Evolutionary conservation across 495 filamentous ascomycete species (phyloP), one percentile per base, ranked within the genome.

Genomic region (Lichenothelia convexa): DNA sequence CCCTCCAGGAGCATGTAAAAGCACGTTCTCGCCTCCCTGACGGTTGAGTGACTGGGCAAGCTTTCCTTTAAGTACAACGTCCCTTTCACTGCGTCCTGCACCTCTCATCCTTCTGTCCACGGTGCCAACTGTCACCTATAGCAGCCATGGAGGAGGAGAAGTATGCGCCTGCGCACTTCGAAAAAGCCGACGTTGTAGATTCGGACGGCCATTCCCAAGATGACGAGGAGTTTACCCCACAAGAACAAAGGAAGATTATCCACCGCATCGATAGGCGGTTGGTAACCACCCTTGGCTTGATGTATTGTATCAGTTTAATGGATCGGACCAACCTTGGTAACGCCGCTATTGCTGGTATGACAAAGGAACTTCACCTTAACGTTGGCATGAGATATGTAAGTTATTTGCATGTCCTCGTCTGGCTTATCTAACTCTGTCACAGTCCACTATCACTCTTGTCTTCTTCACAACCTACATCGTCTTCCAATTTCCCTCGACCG

Each of bases 391-490:
- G 42, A 4, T 38, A 41, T 17, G 36, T 27, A 24, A 16, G 45
- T 41, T 11, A 21, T 26, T 15, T 21, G 44, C 36, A n/a, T n/a
- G n/a, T n/a, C n/a, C 20, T 26, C 34, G 20, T 24, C 9, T 13
- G 11, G 6, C 18, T 18, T 13, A 22, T 19, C 12, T 7, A 17
- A 7, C 34, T 15, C 17, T 15, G 12, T 13, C 16, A 19, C 39
- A 76, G 62, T 66, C 61, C 16, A 62, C 74, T 43, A 55, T 74
- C 29, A 62, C 70, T 11, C 51, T 78, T 20, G 64, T 76, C 44
- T 79, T 80, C 59, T 80, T 77, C 56, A 58, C 71, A 13, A 63
- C 73, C 9, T 80, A 80, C 40, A 52, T 73, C 18, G 21, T 76
- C 38, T 74, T 72, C 50, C 73, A 80, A 44, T 65, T 71, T 2